Evolutionary conservation across 2,329 filamentous ascomycete species (phyloP).

Genomic region (Fusarium sp.): DNA sequence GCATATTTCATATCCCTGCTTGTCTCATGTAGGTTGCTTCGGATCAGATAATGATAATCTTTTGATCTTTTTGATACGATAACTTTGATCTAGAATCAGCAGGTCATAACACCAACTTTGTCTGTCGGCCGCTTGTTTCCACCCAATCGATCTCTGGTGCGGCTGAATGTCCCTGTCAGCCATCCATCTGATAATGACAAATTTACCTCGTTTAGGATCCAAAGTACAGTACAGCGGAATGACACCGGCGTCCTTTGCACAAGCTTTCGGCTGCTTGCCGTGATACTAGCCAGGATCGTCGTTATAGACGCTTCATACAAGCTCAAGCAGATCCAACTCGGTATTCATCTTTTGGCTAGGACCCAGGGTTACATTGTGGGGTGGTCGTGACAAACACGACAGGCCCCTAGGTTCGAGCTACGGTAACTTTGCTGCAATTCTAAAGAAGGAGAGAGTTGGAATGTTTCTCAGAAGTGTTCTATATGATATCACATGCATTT

Average conservation of each 20-base stretch:
- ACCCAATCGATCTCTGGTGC: slow-evolving; percentile 3
- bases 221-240: background rate
- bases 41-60: slow-evolving; percentile 28
- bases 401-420: slow-evolving; percentile 1
- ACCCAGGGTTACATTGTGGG: slow-evolving; percentile 21
- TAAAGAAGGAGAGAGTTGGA: background rate
- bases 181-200: slow-evolving; percentile 14
- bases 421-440: background rate
- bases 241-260: background rate
- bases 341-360: slow-evolving; percentile 5
- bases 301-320: background rate
- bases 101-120: slow-evolving; percentile 1
- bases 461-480: background rate
- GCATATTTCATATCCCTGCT: background rate
- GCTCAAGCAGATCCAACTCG: slow-evolving; percentile 1
- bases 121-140: background rate
- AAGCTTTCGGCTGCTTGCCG: background rate
- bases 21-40: slow-evolving; percentile 5
- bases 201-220: slow-evolving; percentile 6
- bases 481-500: background rate
- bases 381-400: slow-evolving; percentile 1
- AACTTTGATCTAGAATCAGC: slow-evolving; percentile 30
- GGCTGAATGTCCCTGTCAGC: slow-evolving; percentile 20
- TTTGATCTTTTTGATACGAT: slow-evolving; percentile 38
- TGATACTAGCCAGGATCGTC: background rate